phyloP scores from a whole-genome alignment of 768 basidiomycete genomes.

The Macrolepiota albuminosa region DNA sequence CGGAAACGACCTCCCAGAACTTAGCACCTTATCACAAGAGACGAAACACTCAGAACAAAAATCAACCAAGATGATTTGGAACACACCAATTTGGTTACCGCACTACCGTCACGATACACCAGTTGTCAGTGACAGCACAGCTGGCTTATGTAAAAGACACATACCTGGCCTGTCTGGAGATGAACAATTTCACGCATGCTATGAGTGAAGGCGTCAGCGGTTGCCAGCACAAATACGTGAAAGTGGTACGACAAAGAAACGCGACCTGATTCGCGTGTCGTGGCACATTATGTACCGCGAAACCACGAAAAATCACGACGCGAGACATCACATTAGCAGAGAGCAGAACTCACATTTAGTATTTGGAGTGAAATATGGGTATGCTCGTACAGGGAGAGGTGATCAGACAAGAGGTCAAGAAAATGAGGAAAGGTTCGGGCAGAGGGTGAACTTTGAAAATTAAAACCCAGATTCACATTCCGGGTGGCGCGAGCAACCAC shows the following conservation, averaged over 20 bases:
- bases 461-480: slow-evolving; percentile 41
- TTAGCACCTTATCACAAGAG: slow-evolving; percentile 62
- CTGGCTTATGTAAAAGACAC: slow-evolving; percentile 16
- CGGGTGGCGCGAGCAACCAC: slow-evolving; percentile 23
- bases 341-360: slow-evolving; percentile 34
- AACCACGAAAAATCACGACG: slow-evolving; percentile 8
- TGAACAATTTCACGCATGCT: slow-evolving; percentile 99
- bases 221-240: slow-evolving; percentile 16
- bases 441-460: slow-evolving; percentile 36
- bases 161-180: slow-evolving; percentile 96
- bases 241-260: slow-evolving; percentile 47
- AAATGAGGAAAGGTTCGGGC: slow-evolving; percentile 34
- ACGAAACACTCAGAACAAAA: slow-evolving; percentile 17
- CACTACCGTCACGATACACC: slow-evolving; percentile 49
- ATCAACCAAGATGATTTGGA: slow-evolving; percentile 18
- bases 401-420: slow-evolving; percentile 43
- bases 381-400: slow-evolving; percentile 38
- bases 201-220: slow-evolving; percentile 28
- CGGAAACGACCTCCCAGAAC: slow-evolving; percentile 98
- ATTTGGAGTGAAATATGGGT: slow-evolving; percentile 31
- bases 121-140: slow-evolving; percentile 19
- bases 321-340: not conserved
- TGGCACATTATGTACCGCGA: slow-evolving; percentile 14
- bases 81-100: slow-evolving; percentile 98
- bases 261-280: slow-evolving; percentile 30